A percentile compares a stretch with the other conserved stretches of the same genome.
phyloP scores from a whole-genome alignment of 2,329 filamentous ascomycete species.

The Cladophialophora immunda region DNA sequence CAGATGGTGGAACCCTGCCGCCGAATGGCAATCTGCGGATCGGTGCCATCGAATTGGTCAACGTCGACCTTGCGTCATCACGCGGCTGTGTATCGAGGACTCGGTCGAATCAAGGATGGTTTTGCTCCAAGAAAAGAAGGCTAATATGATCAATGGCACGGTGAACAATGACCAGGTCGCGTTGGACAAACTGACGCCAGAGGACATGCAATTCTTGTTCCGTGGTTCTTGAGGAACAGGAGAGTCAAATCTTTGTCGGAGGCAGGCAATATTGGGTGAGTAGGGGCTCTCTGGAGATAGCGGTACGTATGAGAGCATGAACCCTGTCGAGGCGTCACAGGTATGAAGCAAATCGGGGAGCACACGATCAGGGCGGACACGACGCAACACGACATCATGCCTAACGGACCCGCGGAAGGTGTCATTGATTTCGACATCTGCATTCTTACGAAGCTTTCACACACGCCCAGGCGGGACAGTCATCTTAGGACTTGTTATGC shows the following conservation, averaged over 20 bases:
- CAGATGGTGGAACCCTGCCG: slow-evolving; percentile 99
- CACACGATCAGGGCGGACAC: background rate
- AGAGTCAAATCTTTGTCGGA: background rate
- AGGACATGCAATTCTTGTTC: slow-evolving; percentile 97
- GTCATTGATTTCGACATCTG: background rate
- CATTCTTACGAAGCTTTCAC: background rate
- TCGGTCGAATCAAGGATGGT: slow-evolving; percentile 97
- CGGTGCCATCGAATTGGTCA: slow-evolving; percentile 95
- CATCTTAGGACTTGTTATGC: background rate
- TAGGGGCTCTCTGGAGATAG: background rate
- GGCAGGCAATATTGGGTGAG: background rate
- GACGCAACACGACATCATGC: background rate
- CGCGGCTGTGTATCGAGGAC: slow-evolving; percentile 93
- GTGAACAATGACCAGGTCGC: slow-evolving; percentile 92
- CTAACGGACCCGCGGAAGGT: background rate
- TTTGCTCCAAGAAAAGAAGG: slow-evolving; percentile 96
- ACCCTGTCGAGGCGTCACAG: background rate
- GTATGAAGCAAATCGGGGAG: background rate
- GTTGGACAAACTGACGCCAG: slow-evolving; percentile 87
- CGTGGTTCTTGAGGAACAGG: slow-evolving; percentile 63
- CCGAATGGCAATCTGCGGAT: slow-evolving; percentile 98
- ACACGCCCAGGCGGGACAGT: background rate
- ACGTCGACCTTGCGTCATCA: slow-evolving; percentile 91
- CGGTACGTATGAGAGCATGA: background rate
- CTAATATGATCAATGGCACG: slow-evolving; percentile 95